Percentiles rank a stretch among this genome's conserved stretches.
Evolutionary conservation across 768 basidiomycete genomes (phyloP).

Genomic region (Boletus rubropictus): DNA sequence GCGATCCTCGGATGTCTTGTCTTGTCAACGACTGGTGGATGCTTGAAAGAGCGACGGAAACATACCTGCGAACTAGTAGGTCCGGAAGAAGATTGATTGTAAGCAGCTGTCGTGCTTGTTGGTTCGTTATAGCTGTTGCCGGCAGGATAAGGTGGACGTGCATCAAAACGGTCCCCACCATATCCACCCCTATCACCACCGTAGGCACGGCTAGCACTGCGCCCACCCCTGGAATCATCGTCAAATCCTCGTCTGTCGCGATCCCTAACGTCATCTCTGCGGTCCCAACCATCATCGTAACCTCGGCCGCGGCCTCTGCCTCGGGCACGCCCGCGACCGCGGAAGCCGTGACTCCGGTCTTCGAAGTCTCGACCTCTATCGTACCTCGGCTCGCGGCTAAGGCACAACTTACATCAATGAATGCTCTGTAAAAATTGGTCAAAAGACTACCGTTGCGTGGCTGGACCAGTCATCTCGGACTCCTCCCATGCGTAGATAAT

Average conservation of each 20-base stretch:
- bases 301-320: slow-evolving; percentile 38
- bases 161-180: slow-evolving; percentile 41
- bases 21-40: slow-evolving; percentile 1
- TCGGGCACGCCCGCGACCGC: slow-evolving; percentile 36
- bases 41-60: background rate
- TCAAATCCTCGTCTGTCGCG: slow-evolving; percentile 32
- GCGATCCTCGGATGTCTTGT: slow-evolving; percentile 53
- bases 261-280: slow-evolving; percentile 39
- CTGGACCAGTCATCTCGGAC: slow-evolving; percentile 46
- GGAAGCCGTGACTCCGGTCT: slow-evolving; percentile 31
- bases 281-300: slow-evolving; percentile 41
- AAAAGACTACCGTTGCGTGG: slow-evolving; percentile 35
- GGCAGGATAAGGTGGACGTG: slow-evolving; percentile 33
- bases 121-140: slow-evolving; percentile 24
- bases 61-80: slow-evolving; percentile 28
- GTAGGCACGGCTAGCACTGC: slow-evolving; percentile 35
- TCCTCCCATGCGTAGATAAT: slow-evolving; percentile 84
- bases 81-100: slow-evolving; percentile 21
- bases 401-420: slow-evolving; percentile 2
- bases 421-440: background rate
- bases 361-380: slow-evolving; percentile 47
- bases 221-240: slow-evolving; percentile 33
- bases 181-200: slow-evolving; percentile 39
- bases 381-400: slow-evolving; percentile 30
- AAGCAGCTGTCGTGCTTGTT: slow-evolving; percentile 19